A percentile compares a stretch with the other conserved stretches of the same genome.
Evolutionary conservation across 2,329 filamentous ascomycete genomes (phyloP).

Genomic region (Stachybotrys echinatus): DNA sequence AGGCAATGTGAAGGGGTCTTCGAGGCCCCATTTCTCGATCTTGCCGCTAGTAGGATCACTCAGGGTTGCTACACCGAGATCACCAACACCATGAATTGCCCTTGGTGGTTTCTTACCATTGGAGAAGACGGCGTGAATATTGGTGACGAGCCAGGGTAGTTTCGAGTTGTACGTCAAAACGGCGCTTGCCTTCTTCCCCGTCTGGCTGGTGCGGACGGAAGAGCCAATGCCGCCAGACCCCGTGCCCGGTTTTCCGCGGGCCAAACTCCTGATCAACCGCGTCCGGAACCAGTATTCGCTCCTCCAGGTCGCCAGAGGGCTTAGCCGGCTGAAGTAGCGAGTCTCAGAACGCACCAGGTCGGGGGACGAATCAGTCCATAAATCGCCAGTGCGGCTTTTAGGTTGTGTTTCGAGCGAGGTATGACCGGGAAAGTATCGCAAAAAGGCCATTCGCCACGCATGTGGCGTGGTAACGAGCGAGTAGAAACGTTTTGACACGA

Average conservation of each 20-base stretch:
- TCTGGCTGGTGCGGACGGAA: slow-evolving; percentile 40
- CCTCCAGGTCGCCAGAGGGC: slow-evolving; percentile 82
- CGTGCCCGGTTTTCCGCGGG: slow-evolving; percentile 72
- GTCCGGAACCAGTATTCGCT: slow-evolving; percentile 93
- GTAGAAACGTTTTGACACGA: slow-evolving; percentile 86
- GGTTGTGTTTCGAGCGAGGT: slow-evolving; percentile 29
- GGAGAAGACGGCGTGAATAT: slow-evolving; percentile 72
- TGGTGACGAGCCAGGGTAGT: slow-evolving; percentile 71
- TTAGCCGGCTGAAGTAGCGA: slow-evolving; percentile 78
- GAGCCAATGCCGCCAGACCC: slow-evolving; percentile 45
- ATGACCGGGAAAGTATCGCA: slow-evolving; percentile 81
- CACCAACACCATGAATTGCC: slow-evolving; percentile 78
- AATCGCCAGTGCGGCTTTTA: slow-evolving; percentile 23
- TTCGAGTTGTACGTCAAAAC: slow-evolving; percentile 84
- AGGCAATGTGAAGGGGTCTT: slow-evolving; percentile 67
- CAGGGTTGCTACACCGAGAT: slow-evolving; percentile 70
- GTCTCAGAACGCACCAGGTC: slow-evolving; percentile 64
- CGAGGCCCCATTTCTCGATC: slow-evolving; percentile 75
- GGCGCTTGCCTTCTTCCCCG: slow-evolving; percentile 63
- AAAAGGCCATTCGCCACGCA: slow-evolving; percentile 89
- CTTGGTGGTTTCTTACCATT: slow-evolving; percentile 68
- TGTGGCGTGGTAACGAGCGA: slow-evolving; percentile 83
- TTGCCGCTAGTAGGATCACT: slow-evolving; percentile 76
- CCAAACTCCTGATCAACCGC: slow-evolving; percentile 73
- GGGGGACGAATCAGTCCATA: slow-evolving; percentile 39